phyloP scores from a whole-genome alignment of 1,284 basidiomycete species.

The Kalmanozyma brasiliensis region DNA sequence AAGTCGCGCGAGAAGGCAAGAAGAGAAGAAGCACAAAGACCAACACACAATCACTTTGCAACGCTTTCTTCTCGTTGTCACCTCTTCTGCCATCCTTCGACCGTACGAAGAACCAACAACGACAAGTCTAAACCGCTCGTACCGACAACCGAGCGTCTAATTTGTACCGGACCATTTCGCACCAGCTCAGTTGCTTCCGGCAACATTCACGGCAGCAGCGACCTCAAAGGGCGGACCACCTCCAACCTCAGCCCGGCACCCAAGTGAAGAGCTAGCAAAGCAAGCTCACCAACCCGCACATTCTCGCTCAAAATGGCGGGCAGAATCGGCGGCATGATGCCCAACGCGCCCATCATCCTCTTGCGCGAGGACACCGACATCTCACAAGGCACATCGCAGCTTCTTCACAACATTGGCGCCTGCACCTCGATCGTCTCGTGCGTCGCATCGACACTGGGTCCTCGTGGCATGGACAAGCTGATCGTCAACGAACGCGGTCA shows the following conservation, averaged over 20 bases:
- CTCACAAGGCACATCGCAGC: conserved; percentile 91
- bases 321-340: conserved; percentile 57
- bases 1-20: conserved; percentile 36
- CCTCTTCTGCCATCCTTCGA: conserved; percentile 7
- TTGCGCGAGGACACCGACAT: conserved; percentile 85
- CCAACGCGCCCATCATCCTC: conserved; percentile 63
- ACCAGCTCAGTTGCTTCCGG: neutral
- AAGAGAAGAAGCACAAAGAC: conserved; percentile 38
- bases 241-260: no score
- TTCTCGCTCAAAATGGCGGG: conserved; percentile 35
- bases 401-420: conserved; percentile 88
- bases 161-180: no score
- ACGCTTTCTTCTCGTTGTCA: conserved; percentile 1
- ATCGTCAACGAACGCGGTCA: conserved; percentile 78
- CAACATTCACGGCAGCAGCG: neutral
- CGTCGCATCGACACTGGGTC: conserved; percentile 89
- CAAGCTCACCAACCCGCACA: neutral
- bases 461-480: conserved; percentile 98
- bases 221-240: neutral
- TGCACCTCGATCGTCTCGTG: conserved; percentile 64
- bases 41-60: conserved; percentile 21
- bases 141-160: no score
- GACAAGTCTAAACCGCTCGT: no score
- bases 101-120: no score
- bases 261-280: conserved; percentile 8